Percentiles rank a stretch among this genome's conserved stretches.
Conservation (phyloP, 495 filamentous ascomycete genomes). For the Penicillium lagena region DNA sequence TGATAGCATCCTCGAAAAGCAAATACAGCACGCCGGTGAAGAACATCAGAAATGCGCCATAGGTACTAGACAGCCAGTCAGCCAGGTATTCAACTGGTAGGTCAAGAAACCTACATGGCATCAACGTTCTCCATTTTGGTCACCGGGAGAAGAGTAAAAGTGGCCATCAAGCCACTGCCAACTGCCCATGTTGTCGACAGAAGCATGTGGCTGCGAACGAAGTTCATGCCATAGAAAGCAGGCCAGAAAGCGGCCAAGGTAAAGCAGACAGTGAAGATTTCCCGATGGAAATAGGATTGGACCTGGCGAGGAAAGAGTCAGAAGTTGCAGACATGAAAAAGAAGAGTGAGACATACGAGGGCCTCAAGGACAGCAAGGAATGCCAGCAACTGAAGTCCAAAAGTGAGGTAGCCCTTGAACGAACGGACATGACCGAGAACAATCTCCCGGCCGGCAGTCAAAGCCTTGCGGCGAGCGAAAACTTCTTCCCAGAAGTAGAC, state of each 20-base stretch:
- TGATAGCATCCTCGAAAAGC: slow-evolving; percentile 67
- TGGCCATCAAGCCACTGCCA: slow-evolving; percentile 76
- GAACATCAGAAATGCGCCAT: slow-evolving; percentile 76
- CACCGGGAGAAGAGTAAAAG: slow-evolving; percentile 83
- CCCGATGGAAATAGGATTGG: slow-evolving; percentile 83
- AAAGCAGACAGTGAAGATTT: slow-evolving; percentile 81
- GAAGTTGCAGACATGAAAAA: not conserved
- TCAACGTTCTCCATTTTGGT: slow-evolving; percentile 73
- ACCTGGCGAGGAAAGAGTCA: slow-evolving; percentile 35
- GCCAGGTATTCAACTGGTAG: too few relatives aligned
- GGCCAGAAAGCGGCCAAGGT: slow-evolving; percentile 74
- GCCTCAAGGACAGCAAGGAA: slow-evolving; percentile 75
- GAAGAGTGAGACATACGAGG: slow-evolving; percentile 52
- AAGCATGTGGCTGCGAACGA: slow-evolving; percentile 55
- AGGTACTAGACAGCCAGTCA: slow-evolving; percentile 43
- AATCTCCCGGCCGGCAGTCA: slow-evolving; percentile 59
- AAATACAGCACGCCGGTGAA: slow-evolving; percentile 74
- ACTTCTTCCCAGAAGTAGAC: slow-evolving; percentile 97
- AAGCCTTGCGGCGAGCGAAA: slow-evolving; percentile 65
- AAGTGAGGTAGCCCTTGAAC: slow-evolving; percentile 42
- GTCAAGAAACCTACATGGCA: slow-evolving; percentile 58
- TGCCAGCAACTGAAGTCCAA: slow-evolving; percentile 50
- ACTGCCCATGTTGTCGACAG: slow-evolving; percentile 69
- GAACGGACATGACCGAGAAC: slow-evolving; percentile 64
- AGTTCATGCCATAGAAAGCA: slow-evolving; percentile 60